Percentiles rank a stretch among this genome's conserved stretches.
These are phyloP conservation scores for Gossypium armourianum DNA, from an alignment of 441 rosid genomes.

Conservation along the genomic window DNA sequence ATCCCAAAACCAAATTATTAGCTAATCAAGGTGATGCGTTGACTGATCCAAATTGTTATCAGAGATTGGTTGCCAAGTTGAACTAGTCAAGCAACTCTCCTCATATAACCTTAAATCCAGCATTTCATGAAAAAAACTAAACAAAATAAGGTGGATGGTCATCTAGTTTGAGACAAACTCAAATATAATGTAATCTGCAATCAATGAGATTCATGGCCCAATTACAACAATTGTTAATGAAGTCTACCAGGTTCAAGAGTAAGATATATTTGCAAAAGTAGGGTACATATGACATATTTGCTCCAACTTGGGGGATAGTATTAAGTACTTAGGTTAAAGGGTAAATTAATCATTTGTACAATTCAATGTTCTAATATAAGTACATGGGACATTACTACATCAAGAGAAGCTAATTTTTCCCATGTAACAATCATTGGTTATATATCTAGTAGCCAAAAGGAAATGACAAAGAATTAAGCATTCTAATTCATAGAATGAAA, in stretches of 20 bases:
- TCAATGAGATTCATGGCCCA: neutral
- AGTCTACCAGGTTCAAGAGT: neutral
- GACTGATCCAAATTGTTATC: neutral
- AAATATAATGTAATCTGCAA: neutral
- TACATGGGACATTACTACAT: neutral
- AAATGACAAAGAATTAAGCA: neutral
- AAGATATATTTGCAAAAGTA: neutral
- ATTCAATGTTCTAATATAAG: neutral
- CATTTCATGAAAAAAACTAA: neutral
- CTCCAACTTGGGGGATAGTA: neutral
- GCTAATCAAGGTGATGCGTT: neutral
- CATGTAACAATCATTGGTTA: neutral
- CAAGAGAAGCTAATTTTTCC: neutral
- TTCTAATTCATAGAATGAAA: neutral
- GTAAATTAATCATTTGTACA: neutral
- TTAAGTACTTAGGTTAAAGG: neutral
- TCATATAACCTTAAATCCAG: neutral
- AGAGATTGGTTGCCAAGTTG: neutral
- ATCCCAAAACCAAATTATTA: neutral
- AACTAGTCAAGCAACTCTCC: neutral
- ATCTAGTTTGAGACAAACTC: neutral
- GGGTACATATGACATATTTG: neutral
- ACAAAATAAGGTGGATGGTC: neutral
- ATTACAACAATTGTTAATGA: neutral
- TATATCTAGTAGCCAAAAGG: neutral